Base-by-base conservation (phyloP, 306 rosid genomes). In the Senna tora region DNA sequence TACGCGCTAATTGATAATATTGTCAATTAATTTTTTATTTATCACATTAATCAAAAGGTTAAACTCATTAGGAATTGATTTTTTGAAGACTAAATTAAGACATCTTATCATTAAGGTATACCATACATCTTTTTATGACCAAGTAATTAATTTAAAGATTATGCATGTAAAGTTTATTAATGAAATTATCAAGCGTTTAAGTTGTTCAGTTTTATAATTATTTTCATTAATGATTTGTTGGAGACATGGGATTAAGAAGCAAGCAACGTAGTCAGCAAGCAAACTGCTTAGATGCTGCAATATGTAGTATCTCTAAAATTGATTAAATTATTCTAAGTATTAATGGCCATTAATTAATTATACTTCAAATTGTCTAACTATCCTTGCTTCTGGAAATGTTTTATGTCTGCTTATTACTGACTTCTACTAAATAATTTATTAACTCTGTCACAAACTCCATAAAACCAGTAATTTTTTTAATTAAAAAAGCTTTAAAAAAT, bases 181-280 rank as follows among this genome's bases (percentile, higher is more conserved):
- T 42, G 12, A 9, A 42, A 42, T 42, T 12, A 28, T 33, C 38
- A 25, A 21, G 2, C 2, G 30, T 25, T 25, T 25, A 25, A 25
- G 30, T 25, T 25, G 1, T 25, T 25, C 30, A 25, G 2, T 25
- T 25, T 25, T 25, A 25, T 3, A 25, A 25, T 25, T 25, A 25
- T 2, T 2, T 56, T 56, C 39, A 56, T 5, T 39, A 67, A 54
- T 13, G 57, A 72, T 75, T 75, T 67, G 79, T 45, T 14, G 66
- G 64, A 73, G 74, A 81, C 84, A 76, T 6, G 36, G 54, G 47
- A 77, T 59, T 53, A 77, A 69, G 74, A 77, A 75, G 71, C 70
- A 84, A 82, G 70, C 53, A 73, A 75, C 82, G 79, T 82, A 43
- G 75, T 52, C 82, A 80, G 70, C 72, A 75, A 80, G 70, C 72